Evolutionary conservation across 2,329 filamentous ascomycete species (phyloP).

Genomic region (Paecilomyces sp.): DNA sequence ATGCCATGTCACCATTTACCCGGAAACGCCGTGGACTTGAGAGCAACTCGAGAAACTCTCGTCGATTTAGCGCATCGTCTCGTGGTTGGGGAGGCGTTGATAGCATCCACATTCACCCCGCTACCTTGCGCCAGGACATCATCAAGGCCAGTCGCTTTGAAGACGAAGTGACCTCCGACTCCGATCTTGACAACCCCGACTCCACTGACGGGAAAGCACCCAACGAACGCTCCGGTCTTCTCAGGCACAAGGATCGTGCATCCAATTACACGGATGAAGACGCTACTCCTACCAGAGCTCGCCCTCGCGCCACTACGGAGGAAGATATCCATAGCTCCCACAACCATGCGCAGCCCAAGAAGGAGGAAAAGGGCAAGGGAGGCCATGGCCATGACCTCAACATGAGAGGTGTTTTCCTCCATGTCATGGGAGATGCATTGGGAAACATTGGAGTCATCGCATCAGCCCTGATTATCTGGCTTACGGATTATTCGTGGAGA

Average conservation of each 20-base stretch:
- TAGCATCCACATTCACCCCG: slow-evolving; percentile 75
- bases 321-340: slow-evolving; percentile 58
- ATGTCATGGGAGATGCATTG: slow-evolving; percentile 47
- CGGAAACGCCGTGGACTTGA: slow-evolving; percentile 22
- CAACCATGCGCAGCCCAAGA: slow-evolving; percentile 68
- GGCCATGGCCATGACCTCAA: slow-evolving; percentile 63
- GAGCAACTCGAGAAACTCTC: slow-evolving; percentile 18
- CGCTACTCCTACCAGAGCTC: slow-evolving; percentile 6
- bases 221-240: slow-evolving; percentile 35
- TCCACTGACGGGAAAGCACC: slow-evolving; percentile 34
- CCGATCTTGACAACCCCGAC: slow-evolving; percentile 49
- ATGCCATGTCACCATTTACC: slow-evolving; percentile 19
- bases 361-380: slow-evolving; percentile 49
- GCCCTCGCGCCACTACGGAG: slow-evolving; percentile 8
- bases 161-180: slow-evolving; percentile 45
- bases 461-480: slow-evolving; percentile 82
- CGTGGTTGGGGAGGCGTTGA: slow-evolving; percentile 53
- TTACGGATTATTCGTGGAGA: slow-evolving; percentile 72
- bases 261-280: slow-evolving; percentile 26
- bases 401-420: slow-evolving; percentile 71
- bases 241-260: slow-evolving; percentile 35
- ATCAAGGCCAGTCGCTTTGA: slow-evolving; percentile 70
- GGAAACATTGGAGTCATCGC: slow-evolving; percentile 43
- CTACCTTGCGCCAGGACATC: slow-evolving; percentile 85
- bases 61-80: slow-evolving; percentile 45